Evolutionary conservation across 768 basidiomycete genomes (phyloP).

Genomic region (Guyanaporus albipodus): DNA sequence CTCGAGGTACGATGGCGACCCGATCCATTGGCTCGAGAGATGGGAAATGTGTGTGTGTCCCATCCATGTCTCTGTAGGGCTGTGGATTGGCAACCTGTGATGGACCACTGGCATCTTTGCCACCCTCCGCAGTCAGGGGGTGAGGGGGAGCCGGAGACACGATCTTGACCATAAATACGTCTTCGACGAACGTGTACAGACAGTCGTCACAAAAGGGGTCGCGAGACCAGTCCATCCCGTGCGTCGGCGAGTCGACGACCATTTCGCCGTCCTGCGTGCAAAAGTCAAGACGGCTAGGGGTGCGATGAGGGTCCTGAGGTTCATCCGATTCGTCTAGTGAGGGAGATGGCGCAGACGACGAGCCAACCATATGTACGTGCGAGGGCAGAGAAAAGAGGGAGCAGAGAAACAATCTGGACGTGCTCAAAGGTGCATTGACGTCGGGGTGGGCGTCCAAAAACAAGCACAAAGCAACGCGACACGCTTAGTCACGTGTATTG

Average conservation of each 20-base stretch:
- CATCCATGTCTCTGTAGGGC: conserved; percentile 12
- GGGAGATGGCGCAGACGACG: conserved; percentile 3
- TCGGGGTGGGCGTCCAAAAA: conserved; percentile 17
- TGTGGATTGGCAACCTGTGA: conserved; percentile 11
- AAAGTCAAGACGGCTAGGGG: conserved; percentile 48
- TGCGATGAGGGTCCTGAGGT: conserved; percentile 35
- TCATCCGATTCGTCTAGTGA: conserved; percentile 15
- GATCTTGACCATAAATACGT: conserved; percentile 2
- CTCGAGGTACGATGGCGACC: conserved; percentile 12
- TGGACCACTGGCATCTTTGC: background rate
- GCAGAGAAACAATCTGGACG: background rate
- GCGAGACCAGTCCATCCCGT: conserved; percentile 13
- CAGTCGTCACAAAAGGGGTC: background rate
- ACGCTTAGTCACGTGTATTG: conserved; percentile 24
- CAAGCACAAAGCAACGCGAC: conserved; percentile 20
- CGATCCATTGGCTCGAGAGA: conserved; percentile 17
- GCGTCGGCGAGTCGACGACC: background rate
- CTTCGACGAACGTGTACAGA: conserved; percentile 4
- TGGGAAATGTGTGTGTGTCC: conserved; percentile 6
- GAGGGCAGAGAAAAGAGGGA: background rate
- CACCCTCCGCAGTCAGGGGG: background rate
- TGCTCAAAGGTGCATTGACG: conserved; percentile 9
- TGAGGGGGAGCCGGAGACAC: background rate
- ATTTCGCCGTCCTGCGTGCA: conserved; percentile 9
- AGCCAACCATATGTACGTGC: conserved; percentile 6